Evolutionary conservation across 2,329 filamentous ascomycete species (phyloP), one percentile per base, ranked within the genome.

Genomic region (Corynespora cassiicola): DNA sequence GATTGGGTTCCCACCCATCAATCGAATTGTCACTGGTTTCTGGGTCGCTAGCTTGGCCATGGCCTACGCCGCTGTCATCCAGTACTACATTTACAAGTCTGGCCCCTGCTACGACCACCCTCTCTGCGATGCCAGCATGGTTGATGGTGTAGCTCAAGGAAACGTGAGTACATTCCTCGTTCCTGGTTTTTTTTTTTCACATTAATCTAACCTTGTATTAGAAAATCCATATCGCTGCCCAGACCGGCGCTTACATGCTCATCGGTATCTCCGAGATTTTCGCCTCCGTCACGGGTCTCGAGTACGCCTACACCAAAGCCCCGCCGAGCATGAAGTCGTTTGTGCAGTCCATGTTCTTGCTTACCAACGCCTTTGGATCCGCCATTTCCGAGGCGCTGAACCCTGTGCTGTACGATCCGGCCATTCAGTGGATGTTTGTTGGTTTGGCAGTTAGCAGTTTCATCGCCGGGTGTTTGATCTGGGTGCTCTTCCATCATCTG

Each of bases 361-460:
- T 84, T 50, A 83, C 80, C 48, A 81, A 76, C 47, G 81, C 80
- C 6, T 76, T 84, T 38, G 79, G 79, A 6, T 75, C 80, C 1
- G 81, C 81, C 38, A 74, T 88, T 17, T 80, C 78, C 7, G 81
- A 85, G 61, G 84, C 82, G 0, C 69, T 88, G 7, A 78, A 80
- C 12, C 80, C 83, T 0, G 73, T 77, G 3, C 75, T 81, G 2
- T 77, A 79, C 42, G 80, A 88, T 52, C 85, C 85, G 4, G 77
- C 81, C 46, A 81, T 87, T 52, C 54, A 84, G 48, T 87, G 83
- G 82, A 82, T 87, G 81, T 70, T 59, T 53, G 60, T 61, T 26
- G 59, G 64, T 37, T 41, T 70, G 23, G 61, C 62, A 5, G 46
- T 58, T 18, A 33, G 52, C 1, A 56, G 50, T 11, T 66, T 67